Evolutionary conservation across 106 monocot species (phyloP).

Genomic region (Iris macrosiphon): DNA sequence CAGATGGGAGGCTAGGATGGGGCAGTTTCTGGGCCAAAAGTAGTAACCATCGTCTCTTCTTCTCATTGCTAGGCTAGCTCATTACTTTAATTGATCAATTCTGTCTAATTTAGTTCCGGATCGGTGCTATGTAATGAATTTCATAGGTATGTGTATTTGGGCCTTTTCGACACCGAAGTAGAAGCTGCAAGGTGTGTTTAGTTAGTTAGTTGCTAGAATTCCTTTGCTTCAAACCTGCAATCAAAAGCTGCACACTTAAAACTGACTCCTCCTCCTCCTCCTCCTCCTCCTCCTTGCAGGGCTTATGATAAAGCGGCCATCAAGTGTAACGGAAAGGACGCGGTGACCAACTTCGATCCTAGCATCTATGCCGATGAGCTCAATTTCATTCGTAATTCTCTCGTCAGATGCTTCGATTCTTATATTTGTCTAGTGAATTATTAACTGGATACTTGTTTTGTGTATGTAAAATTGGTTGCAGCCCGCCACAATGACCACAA

Average conservation of each 20-base stretch:
- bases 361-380: constrained; percentile 44
- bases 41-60: constrained; percentile 1
- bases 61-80: too few species aligned
- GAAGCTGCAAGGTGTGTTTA: constrained; percentile 58
- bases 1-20: constrained; percentile 97
- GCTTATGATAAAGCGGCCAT: constrained; percentile 64
- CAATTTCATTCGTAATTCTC: constrained; percentile 7
- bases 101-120: background rate
- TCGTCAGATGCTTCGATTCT: background rate
- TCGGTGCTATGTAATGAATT: too few species aligned
- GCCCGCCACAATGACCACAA: constrained; percentile 34
- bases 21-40: constrained; percentile 95
- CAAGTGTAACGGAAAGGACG: constrained; percentile 49
- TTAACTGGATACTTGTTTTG: background rate
- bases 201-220: too few species aligned
- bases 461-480: constrained; percentile 20
- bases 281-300: constrained; percentile 13
- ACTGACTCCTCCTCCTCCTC: too few species aligned
- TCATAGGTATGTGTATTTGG: constrained; percentile 83
- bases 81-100: too few species aligned
- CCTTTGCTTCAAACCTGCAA: too few species aligned
- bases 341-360: constrained; percentile 52
- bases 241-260: too few species aligned
- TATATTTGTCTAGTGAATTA: background rate
- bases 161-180: constrained; percentile 74